Evolutionary conservation across 2,329 filamentous ascomycete genomes (phyloP).

Genomic region (Alternaria sp.): DNA sequence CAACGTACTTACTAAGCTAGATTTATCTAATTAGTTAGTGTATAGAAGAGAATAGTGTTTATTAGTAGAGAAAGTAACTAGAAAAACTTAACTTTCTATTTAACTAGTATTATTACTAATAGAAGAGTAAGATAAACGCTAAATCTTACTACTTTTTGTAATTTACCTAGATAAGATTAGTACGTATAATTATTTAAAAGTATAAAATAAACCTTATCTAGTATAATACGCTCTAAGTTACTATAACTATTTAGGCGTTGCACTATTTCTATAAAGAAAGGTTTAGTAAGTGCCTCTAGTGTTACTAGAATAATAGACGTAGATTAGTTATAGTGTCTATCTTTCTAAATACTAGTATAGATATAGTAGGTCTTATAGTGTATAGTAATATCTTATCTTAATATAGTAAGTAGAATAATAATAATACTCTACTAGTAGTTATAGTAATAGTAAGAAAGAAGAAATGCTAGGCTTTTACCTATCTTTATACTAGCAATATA

Average conservation of each 20-base stretch:
- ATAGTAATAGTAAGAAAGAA: neutral
- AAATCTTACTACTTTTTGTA: neutral
- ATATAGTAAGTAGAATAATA: neutral
- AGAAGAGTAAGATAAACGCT: neutral
- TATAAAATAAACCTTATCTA: neutral
- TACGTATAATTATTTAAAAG: neutral
- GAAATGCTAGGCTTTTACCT: neutral
- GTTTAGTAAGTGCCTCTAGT: neutral
- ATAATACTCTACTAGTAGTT: neutral
- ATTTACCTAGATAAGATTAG: neutral
- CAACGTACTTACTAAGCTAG: neutral
- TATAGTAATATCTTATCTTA: neutral
- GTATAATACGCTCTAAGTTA: neutral
- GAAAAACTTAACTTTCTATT: neutral
- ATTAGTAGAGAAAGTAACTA: neutral
- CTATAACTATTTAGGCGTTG: neutral
- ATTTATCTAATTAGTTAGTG: neutral
- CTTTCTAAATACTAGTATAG: neutral
- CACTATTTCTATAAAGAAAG: neutral
- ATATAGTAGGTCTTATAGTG: neutral
- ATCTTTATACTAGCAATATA: neutral
- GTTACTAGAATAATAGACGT: neutral
- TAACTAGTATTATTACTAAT: neutral
- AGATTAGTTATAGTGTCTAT: neutral
- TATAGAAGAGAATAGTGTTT: neutral